Conservation (phyloP, 805 yeast genomes). For the Nakazawaea wyomingensis region DNA sequence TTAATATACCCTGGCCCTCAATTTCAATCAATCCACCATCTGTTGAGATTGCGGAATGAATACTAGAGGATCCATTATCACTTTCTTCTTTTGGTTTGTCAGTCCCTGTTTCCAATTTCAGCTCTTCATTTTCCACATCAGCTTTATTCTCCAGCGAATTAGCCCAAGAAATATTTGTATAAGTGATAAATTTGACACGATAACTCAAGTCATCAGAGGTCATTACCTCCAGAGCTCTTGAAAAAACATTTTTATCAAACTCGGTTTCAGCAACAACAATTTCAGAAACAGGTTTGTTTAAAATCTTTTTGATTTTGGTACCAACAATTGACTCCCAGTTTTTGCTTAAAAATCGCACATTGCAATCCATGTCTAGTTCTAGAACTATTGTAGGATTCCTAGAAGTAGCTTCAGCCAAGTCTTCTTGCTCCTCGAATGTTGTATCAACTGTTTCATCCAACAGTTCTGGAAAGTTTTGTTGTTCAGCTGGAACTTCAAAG, state of each 20-base stretch:
- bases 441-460: constrained; percentile 10
- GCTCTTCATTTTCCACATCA: constrained; percentile 2
- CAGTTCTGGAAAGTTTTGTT: neutral
- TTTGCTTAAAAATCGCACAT: constrained; percentile 65
- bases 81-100: constrained; percentile 15
- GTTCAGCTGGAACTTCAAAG: constrained; percentile 2
- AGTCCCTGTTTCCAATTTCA: constrained; percentile 1
- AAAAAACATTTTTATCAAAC: constrained; percentile 62
- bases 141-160: constrained; percentile 16
- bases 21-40: constrained; percentile 64
- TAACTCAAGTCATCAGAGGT: constrained; percentile 68
- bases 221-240: constrained; percentile 68
- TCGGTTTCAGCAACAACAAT: constrained; percentile 58
- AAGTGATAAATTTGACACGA: constrained; percentile 65
- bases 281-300: constrained; percentile 51
- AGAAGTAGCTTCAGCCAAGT: constrained; percentile 58
- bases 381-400: constrained; percentile 71
- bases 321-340: constrained; percentile 82
- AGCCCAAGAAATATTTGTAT: constrained; percentile 27
- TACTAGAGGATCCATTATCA: constrained; percentile 21
- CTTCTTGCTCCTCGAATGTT: constrained; percentile 36
- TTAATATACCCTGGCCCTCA: constrained; percentile 91
- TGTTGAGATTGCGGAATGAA: constrained; percentile 37
- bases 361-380: constrained; percentile 79
- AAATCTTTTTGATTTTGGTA: constrained; percentile 49